Conservation (phyloP, 306 rosid species). For the Prunus mongolica region DNA sequence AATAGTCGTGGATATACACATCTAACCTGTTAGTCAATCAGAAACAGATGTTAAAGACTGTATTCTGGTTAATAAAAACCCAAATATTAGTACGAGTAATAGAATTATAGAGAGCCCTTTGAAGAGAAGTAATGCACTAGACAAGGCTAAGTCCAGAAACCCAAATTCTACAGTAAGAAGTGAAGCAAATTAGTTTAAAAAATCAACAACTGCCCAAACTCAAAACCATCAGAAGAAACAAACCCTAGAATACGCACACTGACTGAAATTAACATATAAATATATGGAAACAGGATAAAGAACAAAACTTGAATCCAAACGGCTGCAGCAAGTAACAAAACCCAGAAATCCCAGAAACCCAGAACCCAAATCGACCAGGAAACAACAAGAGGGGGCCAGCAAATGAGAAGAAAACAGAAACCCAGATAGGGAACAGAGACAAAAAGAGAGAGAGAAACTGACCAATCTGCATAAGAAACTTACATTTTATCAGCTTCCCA, state of each 20-base stretch:
- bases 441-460: background rate
- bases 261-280: background rate
- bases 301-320: slow-evolving; percentile 25
- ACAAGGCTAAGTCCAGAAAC: slow-evolving; percentile 4
- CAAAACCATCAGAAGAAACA: background rate
- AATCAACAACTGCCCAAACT: slow-evolving; percentile 1
- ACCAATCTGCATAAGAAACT: slow-evolving; percentile 23
- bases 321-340: background rate
- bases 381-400: background rate
- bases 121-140: background rate
- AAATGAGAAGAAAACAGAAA: slow-evolving; percentile 24
- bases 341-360: slow-evolving; percentile 22
- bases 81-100: background rate
- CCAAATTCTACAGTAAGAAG: background rate
- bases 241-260: slow-evolving; percentile 21
- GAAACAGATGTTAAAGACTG: slow-evolving; percentile 10
- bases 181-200: background rate
- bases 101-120: background rate
- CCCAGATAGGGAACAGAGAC: slow-evolving; percentile 18
- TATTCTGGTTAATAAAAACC: background rate
- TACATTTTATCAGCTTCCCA: slow-evolving; percentile 99
- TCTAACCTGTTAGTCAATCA: slow-evolving; percentile 69
- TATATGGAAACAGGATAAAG: slow-evolving; percentile 8
- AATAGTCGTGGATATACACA: slow-evolving; percentile 94
- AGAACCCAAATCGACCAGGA: slow-evolving; percentile 33